A percentile compares a stretch with the other conserved stretches of the same genome.
Evolutionary conservation across 306 rosid species (phyloP).

Genomic region (Vigna reflexopilosa): DNA sequence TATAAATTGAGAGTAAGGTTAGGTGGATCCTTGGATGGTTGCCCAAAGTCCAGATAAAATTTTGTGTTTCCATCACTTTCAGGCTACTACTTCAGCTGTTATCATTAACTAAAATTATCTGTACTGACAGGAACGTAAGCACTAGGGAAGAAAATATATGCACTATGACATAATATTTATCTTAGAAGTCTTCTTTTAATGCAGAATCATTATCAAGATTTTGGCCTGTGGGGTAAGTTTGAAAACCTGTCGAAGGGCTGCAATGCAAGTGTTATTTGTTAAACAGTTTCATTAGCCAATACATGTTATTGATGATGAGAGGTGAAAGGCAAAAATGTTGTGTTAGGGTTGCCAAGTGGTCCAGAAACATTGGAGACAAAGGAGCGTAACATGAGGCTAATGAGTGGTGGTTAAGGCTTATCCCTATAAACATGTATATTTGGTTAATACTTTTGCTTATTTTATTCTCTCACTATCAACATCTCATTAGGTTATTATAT

Average conservation of each 20-base stretch:
- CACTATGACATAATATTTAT: neutral
- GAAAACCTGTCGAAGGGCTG: conserved; percentile 15
- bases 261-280: conserved; percentile 11
- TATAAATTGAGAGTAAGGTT: conserved; percentile 42
- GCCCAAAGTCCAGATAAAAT: conserved; percentile 36
- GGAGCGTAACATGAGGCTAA: conserved; percentile 46
- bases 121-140: conserved; percentile 38
- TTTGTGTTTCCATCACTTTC: conserved; percentile 51
- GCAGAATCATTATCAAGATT: conserved; percentile 36
- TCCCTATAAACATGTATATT: conserved; percentile 28
- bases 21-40: conserved; percentile 41
- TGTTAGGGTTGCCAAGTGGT: conserved; percentile 49
- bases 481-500: conserved; percentile 38
- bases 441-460: conserved; percentile 31
- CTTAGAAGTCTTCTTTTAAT: conserved; percentile 15
- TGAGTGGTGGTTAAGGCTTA: conserved; percentile 47
- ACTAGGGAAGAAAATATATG: conserved; percentile 32
- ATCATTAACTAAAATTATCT: conserved; percentile 33
- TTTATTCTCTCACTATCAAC: conserved; percentile 36
- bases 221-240: conserved; percentile 32
- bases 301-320: conserved; percentile 19
- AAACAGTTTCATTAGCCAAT: conserved; percentile 3
- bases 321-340: conserved; percentile 40
- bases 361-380: conserved; percentile 63
- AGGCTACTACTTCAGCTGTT: conserved; percentile 37